Conservation (phyloP, 2,329 filamentous ascomycete genomes). For the Rhytidhysteron rufulum region DNA sequence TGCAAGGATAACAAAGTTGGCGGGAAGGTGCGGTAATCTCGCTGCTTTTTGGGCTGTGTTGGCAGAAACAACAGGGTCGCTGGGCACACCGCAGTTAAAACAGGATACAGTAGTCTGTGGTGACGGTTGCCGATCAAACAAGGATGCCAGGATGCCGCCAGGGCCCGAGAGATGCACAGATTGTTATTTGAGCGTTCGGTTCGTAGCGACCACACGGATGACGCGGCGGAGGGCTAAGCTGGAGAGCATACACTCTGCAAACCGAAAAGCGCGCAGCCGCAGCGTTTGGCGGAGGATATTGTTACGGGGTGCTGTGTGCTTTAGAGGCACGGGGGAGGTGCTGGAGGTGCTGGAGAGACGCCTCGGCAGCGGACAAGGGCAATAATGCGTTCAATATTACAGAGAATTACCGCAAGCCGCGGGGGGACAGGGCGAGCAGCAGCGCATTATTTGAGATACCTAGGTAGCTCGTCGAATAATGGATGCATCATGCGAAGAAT, state of each 20-base stretch:
- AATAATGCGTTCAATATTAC: no score
- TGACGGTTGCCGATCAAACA: constrained; percentile 4
- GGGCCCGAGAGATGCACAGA: not conserved
- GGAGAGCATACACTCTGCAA: not conserved
- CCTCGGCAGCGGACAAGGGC: no score
- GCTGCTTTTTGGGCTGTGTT: constrained; percentile 24
- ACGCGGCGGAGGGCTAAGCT: not conserved
- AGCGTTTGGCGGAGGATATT: constrained; percentile 1
- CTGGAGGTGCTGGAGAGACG: not conserved
- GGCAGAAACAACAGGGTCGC: constrained; percentile 10
- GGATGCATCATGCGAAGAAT: not conserved
- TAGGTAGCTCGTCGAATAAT: no score
- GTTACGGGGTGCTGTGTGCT: not conserved
- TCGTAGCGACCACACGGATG: not conserved
- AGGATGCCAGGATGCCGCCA: not conserved
- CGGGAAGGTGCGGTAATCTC: constrained; percentile 28
- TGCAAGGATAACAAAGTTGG: constrained; percentile 13
- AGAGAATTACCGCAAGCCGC: no score
- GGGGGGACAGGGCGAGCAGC: no score
- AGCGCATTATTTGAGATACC: no score
- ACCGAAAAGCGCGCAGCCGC: not conserved
- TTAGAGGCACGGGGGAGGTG: not conserved
- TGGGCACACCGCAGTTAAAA: constrained; percentile 1
- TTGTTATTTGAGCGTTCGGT: not conserved
- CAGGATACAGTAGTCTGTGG: constrained; percentile 3